These are phyloP conservation scores for Mucor sp. DNA, from an alignment of 371 early-diverging fungal species.

Conservation along the genomic window DNA sequence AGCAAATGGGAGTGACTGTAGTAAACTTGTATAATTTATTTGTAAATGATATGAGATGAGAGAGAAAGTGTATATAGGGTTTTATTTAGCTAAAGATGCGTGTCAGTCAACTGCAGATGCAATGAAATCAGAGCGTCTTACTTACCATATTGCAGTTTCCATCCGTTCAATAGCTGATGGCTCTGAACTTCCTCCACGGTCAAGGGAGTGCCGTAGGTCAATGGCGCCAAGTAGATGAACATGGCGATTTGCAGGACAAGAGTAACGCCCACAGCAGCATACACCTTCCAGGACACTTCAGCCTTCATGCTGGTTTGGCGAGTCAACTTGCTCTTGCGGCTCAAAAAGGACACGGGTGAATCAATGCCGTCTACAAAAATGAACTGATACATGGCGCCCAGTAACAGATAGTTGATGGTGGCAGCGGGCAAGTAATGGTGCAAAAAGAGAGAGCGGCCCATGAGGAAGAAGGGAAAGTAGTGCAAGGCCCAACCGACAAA, in stretches of 20 bases:
- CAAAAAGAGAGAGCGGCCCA: constrained; percentile 95
- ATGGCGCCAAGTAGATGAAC: constrained; percentile 64
- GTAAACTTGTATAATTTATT: neutral
- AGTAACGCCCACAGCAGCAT: constrained; percentile 48
- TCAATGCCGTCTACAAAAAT: constrained; percentile 64
- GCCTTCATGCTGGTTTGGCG: constrained; percentile 35
- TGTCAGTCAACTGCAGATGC: neutral
- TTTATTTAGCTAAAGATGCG: neutral
- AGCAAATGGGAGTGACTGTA: neutral
- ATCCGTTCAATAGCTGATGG: constrained; percentile 74
- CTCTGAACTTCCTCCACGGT: constrained; percentile 56
- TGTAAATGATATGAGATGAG: neutral
- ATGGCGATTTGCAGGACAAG: constrained; percentile 44
- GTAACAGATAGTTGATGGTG: constrained; percentile 76
- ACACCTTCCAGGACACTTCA: constrained; percentile 24
- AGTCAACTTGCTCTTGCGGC: constrained; percentile 26
- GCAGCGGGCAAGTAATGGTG: constrained; percentile 98
- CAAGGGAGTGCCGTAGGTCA: constrained; percentile 71
- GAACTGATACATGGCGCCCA: constrained; percentile 71
- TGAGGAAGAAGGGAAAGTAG: constrained; percentile 94
- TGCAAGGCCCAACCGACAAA: constrained; percentile 88
- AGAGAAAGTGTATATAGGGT: neutral
- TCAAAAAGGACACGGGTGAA: constrained; percentile 53
- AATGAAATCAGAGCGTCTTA: neutral
- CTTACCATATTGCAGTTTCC: constrained; percentile 87